Base-by-base conservation (phyloP, 805 yeast species). In the Candida vartiovaarae region DNA sequence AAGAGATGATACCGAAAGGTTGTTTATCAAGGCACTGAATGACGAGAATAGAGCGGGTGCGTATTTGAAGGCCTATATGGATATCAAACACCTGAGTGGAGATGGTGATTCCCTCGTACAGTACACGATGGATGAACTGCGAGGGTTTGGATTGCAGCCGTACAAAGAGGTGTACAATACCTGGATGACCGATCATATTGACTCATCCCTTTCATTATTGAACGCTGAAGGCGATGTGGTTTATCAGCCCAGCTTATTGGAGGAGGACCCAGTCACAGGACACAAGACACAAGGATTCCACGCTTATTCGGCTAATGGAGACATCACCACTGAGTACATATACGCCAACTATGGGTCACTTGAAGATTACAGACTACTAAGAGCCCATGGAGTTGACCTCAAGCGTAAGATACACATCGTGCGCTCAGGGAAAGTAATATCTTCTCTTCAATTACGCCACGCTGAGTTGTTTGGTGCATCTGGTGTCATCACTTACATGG, bases 291-390 rank as follows among this genome's bases (percentile, higher is more conserved):
- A 74, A 2, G 77, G 81, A 0, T 80, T 74, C 53, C 78, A 80
- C 60, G 80, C 79, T 0, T 83, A 81, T 53, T 79, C 84, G 1
- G 78, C 82, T 8, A 74, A 72, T 52, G 89, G 86, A 1, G 72
- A 76, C 42, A 78, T 77, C 9, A 71, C 75, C 4, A 74, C 78
- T 0, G 64, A 68, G 33, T 84, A 65, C 51, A 70, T 82, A 0
- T 82, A 68, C 57, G 83, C 70, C 6, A 82, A 82, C 52, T 80
- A 78, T 57, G 91, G 84, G 1, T 62, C 71, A 0, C 45, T 53
- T 2, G 72, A 73, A 11, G 90, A 84, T 55, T 83, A 81, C 48
- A 64, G 57, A 5, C 34, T 45, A 3, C 61, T 82, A 39, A 43
- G 59, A 10, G 51, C 59, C 2, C 53, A 63, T 28, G 70, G 70